Conservation (phyloP, 495 filamentous ascomycete genomes). For the Penicillium bialowiezense region DNA sequence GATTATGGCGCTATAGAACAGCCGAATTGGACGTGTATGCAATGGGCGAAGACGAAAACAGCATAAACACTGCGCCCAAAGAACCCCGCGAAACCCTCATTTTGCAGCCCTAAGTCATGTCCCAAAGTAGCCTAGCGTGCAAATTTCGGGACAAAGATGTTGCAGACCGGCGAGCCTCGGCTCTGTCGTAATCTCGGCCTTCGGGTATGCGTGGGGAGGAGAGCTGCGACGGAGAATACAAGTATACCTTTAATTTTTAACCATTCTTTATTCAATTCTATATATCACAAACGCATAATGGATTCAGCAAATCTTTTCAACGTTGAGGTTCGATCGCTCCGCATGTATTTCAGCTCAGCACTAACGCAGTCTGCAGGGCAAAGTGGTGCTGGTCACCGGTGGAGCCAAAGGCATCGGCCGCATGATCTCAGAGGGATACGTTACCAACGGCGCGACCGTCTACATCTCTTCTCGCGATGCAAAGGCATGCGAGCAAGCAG, state of each 20-base stretch:
- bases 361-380: slow-evolving; percentile 49
- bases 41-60: not conserved
- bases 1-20: not conserved
- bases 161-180: slow-evolving; percentile 20
- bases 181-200: slow-evolving; percentile 13
- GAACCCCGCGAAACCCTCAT: slow-evolving; percentile 36
- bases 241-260: not conserved
- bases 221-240: slow-evolving; percentile 10
- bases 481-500: slow-evolving; percentile 57
- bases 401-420: slow-evolving; percentile 70
- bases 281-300: slow-evolving; percentile 33
- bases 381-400: slow-evolving; percentile 72
- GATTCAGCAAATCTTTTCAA: slow-evolving; percentile 54
- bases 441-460: slow-evolving; percentile 76
- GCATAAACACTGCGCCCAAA: not conserved
- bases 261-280: not conserved
- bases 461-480: slow-evolving; percentile 77
- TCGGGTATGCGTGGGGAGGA: slow-evolving; percentile 25
- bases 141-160: slow-evolving; percentile 4
- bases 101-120: slow-evolving; percentile 22
- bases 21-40: not conserved
- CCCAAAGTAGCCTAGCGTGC: slow-evolving; percentile 23
- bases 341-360: not conserved
- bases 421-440: slow-evolving; percentile 79
- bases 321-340: slow-evolving; percentile 49